A percentile compares a stretch with the other conserved stretches of the same genome.
These are phyloP conservation scores for Paramecium bursaria DNA, from an alignment of 73 alveolate species.

Conservation along the genomic window DNA sequence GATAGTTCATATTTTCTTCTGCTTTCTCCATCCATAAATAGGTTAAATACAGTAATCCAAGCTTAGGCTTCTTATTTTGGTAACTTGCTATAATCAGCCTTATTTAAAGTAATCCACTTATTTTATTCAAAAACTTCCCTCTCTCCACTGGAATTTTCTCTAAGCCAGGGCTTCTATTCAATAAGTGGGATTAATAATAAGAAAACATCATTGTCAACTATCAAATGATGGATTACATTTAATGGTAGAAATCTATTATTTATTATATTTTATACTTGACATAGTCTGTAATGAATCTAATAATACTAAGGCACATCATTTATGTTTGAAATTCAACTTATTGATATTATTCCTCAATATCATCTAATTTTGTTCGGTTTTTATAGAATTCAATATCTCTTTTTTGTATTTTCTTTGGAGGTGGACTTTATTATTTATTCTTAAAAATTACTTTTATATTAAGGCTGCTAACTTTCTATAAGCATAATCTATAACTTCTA, in stretches of 20 bases:
- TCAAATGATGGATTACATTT: conserved; percentile 97
- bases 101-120: conserved; percentile 78
- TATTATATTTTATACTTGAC: too few relatives aligned
- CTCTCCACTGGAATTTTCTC: conserved; percentile 75
- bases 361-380: conserved; percentile 88
- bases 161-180: conserved; percentile 98
- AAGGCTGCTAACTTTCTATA: conserved; percentile 87
- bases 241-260: too few relatives aligned
- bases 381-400: conserved; percentile 75
- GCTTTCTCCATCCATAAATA: conserved; percentile 97
- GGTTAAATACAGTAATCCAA: conserved; percentile 97
- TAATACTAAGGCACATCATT: conserved; percentile 86
- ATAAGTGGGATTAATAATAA: conserved; percentile 97
- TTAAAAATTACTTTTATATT: conserved; percentile 70
- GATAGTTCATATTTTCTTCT: conserved; percentile 98
- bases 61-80: conserved; percentile 96
- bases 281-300: conserved; percentile 98
- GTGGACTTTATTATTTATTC: conserved; percentile 61
- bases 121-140: conserved; percentile 94
- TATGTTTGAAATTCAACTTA: conserved; percentile 81
- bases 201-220: conserved; percentile 98
- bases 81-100: conserved; percentile 75
- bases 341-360: conserved; percentile 85
- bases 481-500: conserved; percentile 97
- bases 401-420: conserved; percentile 69